These are phyloP conservation scores for Leccinum variicolor DNA, from an alignment of 768 basidiomycete species.

Conservation along the genomic window DNA sequence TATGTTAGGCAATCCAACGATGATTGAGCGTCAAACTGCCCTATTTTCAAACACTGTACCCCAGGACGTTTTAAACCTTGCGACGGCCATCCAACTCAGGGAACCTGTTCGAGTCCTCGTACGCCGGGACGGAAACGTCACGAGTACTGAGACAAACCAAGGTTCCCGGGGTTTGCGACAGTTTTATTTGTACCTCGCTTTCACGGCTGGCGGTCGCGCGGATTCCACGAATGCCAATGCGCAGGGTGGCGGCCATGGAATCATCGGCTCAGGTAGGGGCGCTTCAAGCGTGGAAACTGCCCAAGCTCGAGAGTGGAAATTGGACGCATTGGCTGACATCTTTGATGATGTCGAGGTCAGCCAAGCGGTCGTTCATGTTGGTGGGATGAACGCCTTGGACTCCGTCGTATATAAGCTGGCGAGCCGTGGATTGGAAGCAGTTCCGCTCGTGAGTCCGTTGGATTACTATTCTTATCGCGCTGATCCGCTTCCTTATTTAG, in stretches of 20 bases:
- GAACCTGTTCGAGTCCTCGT: slow-evolving; percentile 99
- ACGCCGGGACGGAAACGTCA: slow-evolving; percentile 81
- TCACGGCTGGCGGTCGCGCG: slow-evolving; percentile 79
- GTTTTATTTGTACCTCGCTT: slow-evolving; percentile 94
- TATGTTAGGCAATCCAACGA: slow-evolving; percentile 27
- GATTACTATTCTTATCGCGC: not conserved
- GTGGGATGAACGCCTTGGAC: slow-evolving; percentile 83
- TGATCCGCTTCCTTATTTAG: slow-evolving; percentile 38
- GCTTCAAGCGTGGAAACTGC: slow-evolving; percentile 77
- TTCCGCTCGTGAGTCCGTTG: slow-evolving; percentile 70
- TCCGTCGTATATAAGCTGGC: slow-evolving; percentile 88
- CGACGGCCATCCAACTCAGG: slow-evolving; percentile 86
- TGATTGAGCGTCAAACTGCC: slow-evolving; percentile 83
- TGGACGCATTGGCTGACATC: slow-evolving; percentile 87
- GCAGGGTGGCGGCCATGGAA: slow-evolving; percentile 67
- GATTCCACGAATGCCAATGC: slow-evolving; percentile 44
- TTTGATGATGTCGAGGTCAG: slow-evolving; percentile 82
- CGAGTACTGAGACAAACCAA: slow-evolving; percentile 63
- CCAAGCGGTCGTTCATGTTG: slow-evolving; percentile 85
- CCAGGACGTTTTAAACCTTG: slow-evolving; percentile 95
- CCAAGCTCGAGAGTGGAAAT: slow-evolving; percentile 91
- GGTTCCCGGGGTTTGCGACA: slow-evolving; percentile 85
- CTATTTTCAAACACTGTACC: slow-evolving; percentile 98
- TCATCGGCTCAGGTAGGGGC: slow-evolving; percentile 90
- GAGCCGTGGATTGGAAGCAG: slow-evolving; percentile 79